These are phyloP conservation scores for Ascochyta clinopodiicola DNA, from an alignment of 2,329 filamentous ascomycete genomes.

Conservation along the genomic window DNA sequence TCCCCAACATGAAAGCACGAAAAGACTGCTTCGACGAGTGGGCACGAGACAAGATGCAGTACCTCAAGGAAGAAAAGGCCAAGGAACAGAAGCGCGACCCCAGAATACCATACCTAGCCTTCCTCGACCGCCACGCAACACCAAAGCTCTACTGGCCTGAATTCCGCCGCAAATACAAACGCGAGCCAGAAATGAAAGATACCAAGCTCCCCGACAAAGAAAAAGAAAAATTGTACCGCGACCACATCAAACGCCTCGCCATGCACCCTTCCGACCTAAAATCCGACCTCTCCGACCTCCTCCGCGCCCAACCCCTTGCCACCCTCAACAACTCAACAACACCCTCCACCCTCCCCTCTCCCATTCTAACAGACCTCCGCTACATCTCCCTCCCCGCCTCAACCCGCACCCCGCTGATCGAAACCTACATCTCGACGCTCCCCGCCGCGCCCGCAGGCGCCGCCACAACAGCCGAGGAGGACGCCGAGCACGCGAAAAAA, in stretches of 20 bases:
- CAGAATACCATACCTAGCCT: slow-evolving; percentile 77
- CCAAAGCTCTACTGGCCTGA: slow-evolving; percentile 97
- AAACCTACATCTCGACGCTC: slow-evolving; percentile 70
- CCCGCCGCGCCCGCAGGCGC: slow-evolving; percentile 61
- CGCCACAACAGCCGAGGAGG: slow-evolving; percentile 55
- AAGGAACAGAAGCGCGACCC: slow-evolving; percentile 84
- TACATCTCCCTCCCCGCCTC: slow-evolving; percentile 71
- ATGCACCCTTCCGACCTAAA: slow-evolving; percentile 71
- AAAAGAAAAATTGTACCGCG: slow-evolving; percentile 79
- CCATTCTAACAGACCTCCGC: slow-evolving; percentile 70
- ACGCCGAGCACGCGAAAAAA: slow-evolving; percentile 56
- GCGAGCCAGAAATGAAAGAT: slow-evolving; percentile 81
- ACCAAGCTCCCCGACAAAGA: slow-evolving; percentile 67
- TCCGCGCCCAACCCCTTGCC: slow-evolving; percentile 66
- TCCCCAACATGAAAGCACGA: slow-evolving; percentile 80
- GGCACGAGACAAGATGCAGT: slow-evolving; percentile 77
- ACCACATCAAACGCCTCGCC: slow-evolving; percentile 71
- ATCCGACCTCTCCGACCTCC: slow-evolving; percentile 69
- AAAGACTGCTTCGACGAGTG: slow-evolving; percentile 85
- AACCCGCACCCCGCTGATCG: slow-evolving; percentile 69
- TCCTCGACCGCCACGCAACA: slow-evolving; percentile 81
- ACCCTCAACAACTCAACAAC: slow-evolving; percentile 66
- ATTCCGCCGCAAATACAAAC: slow-evolving; percentile 89
- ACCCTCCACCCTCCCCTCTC: slow-evolving; percentile 64
- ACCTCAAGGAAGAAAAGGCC: slow-evolving; percentile 74